phyloP scores from a whole-genome alignment of 345 rosid species.

The Aquilaria sinensis region DNA sequence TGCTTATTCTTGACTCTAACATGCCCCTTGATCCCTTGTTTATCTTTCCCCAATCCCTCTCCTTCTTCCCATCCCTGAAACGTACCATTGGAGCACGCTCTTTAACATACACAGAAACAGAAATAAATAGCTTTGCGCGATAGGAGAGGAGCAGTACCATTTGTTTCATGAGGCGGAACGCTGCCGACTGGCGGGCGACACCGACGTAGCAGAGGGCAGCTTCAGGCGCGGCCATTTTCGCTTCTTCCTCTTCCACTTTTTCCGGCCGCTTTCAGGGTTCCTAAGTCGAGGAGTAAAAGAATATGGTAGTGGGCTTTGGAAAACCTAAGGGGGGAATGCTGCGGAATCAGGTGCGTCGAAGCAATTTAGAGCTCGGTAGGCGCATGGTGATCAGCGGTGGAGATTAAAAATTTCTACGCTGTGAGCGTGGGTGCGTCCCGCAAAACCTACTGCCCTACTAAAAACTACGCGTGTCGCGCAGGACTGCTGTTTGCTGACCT shows the following conservation, averaged over 20 bases:
- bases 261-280: constrained; percentile 24
- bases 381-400: constrained; percentile 12
- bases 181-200: constrained; percentile 66
- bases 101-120: background rate
- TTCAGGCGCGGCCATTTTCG: constrained; percentile 81
- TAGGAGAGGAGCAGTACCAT: constrained; percentile 38
- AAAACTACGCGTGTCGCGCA: no score
- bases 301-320: constrained; percentile 7
- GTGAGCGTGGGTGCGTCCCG: no score
- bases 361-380: constrained; percentile 9
- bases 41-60: constrained; percentile 96
- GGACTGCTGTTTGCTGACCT: no score
- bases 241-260: constrained; percentile 8
- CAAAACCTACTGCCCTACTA: background rate
- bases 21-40: constrained; percentile 92
- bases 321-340: constrained; percentile 24
- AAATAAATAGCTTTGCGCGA: background rate
- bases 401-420: background rate
- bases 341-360: constrained; percentile 11
- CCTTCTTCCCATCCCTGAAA: constrained; percentile 98
- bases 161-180: constrained; percentile 95
- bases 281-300: constrained; percentile 16
- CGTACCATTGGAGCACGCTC: constrained; percentile 8
- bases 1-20: constrained; percentile 88
- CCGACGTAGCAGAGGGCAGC: constrained; percentile 91